Evolutionary conservation across 805 yeast species (phyloP), one percentile per base, ranked within the genome.

Genomic region (Myxozyma nipponensis): DNA sequence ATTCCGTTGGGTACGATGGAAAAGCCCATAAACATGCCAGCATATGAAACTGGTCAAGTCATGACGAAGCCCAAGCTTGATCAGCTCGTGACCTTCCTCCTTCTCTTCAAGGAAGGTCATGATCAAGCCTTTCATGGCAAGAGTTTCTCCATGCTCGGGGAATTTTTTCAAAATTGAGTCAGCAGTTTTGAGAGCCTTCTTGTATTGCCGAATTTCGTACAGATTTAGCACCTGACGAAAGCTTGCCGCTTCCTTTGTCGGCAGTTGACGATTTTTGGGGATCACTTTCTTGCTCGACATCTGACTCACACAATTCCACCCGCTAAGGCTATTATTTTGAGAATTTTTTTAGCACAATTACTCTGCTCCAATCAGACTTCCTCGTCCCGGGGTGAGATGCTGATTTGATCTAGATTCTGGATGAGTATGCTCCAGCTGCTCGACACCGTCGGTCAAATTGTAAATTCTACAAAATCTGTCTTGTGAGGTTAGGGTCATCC

Each of bases 161-260:
- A 81, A 81, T 62, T 86, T 87, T 72, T 87, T 86, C 62, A 91
- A 68, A 59, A 86, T 77, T 32, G 77, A 71, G 45, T 93, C 97
- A 39, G 87, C 77, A 25, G 82, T 64, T 65, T 86, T 86, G 61
- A 90, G 69, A 1, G 96, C 80, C 62, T 91, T 89, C 65, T 86
- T 86, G 73, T 90, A 90, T 67, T 88, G 89, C 66, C 86, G 88
- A 42, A 76, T 66, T 64, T 93, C 98, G 63, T 88, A 93, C 26
- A 86, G 75, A 60, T 81, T 81, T 62, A 93, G 74, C 0, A 96
- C 96, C 59, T 84, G 86, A 51, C 83, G 77, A 72, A 91, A 89
- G 56, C 79, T 79, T 28, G 76, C 74, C 49, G 85, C 91, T 58
- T 88, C 95, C 66, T 86, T 87, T 28, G 67, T 66, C 54, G 65